These are phyloP conservation scores for Cucurbita moschata DNA, from an alignment of 306 rosid species.

Conservation along the genomic window DNA sequence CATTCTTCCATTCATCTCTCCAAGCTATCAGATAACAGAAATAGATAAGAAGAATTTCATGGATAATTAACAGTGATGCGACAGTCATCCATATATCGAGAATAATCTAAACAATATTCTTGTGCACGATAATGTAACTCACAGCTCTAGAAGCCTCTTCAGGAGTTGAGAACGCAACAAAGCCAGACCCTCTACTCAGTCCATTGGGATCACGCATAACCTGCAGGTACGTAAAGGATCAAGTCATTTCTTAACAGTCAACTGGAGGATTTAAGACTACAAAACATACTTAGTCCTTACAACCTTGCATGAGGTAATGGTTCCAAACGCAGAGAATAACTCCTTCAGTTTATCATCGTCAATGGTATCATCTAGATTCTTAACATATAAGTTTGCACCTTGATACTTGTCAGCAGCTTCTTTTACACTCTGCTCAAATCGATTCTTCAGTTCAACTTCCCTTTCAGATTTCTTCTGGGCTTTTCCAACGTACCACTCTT, in stretches of 20 bases:
- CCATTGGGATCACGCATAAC: conserved; percentile 97
- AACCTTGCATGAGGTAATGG: conserved; percentile 85
- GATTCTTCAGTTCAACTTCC: conserved; percentile 55
- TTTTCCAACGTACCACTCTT: conserved; percentile 86
- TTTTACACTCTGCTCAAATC: conserved; percentile 80
- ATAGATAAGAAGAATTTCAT: background rate
- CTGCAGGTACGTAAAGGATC: conserved; percentile 27
- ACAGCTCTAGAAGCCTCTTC: conserved; percentile 98
- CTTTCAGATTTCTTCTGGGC: conserved; percentile 95
- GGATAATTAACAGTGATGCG: background rate
- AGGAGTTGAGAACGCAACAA: conserved; percentile 89
- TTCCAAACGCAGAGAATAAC: conserved; percentile 61
- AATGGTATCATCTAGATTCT: conserved; percentile 70
- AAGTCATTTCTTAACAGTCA: background rate
- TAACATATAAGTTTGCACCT: conserved; percentile 77
- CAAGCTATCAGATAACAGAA: background rate
- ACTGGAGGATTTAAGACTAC: background rate
- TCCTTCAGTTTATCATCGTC: conserved; percentile 64
- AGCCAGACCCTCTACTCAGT: conserved; percentile 84
- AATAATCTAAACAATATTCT: background rate
- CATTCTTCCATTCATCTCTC: conserved; percentile 18
- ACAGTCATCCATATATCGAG: background rate
- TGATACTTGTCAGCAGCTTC: conserved; percentile 88
- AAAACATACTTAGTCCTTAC: background rate
- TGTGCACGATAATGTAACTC: conserved; percentile 18